Evolutionary conservation across 1,139 yeast genomes (phyloP).

Genomic region (Hansenula lynferdii): DNA sequence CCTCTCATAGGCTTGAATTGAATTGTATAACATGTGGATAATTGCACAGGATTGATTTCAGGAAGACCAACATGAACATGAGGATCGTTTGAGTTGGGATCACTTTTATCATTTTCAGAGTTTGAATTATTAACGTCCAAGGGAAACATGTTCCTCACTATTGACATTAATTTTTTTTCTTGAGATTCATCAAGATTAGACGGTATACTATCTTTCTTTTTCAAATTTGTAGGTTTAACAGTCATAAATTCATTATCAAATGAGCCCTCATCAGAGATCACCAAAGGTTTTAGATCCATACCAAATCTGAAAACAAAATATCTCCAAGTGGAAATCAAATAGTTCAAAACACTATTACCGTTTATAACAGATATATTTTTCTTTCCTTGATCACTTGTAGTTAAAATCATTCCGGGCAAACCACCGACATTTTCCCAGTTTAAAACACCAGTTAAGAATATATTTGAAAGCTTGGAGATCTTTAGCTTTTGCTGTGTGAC

Average conservation of each 20-base stretch:
- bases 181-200: constrained; percentile 1
- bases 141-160: constrained; percentile 22
- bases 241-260: constrained; percentile 48
- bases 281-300: constrained; percentile 45
- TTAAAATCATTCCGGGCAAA: constrained; percentile 80
- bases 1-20: constrained; percentile 72
- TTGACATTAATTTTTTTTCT: constrained; percentile 7
- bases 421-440: constrained; percentile 82
- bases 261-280: constrained; percentile 31
- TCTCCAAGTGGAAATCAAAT: constrained; percentile 75
- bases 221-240: constrained; percentile 47
- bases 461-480: constrained; percentile 50
- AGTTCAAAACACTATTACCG: constrained; percentile 41
- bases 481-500: constrained; percentile 50
- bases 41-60: constrained; percentile 13
- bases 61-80: constrained; percentile 32
- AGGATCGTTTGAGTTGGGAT: constrained; percentile 27
- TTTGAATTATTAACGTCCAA: constrained; percentile 11
- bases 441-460: constrained; percentile 72
- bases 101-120: constrained; percentile 8
- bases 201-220: constrained; percentile 1
- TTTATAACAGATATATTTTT: constrained; percentile 41
- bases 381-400: constrained; percentile 79
- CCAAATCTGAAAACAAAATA: constrained; percentile 85
- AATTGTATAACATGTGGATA: constrained; percentile 56